A percentile compares a stretch with the other conserved stretches of the same genome.
Evolutionary conservation across 2,329 filamentous ascomycete genomes (phyloP).

Genomic region (Beauveria medogensis): DNA sequence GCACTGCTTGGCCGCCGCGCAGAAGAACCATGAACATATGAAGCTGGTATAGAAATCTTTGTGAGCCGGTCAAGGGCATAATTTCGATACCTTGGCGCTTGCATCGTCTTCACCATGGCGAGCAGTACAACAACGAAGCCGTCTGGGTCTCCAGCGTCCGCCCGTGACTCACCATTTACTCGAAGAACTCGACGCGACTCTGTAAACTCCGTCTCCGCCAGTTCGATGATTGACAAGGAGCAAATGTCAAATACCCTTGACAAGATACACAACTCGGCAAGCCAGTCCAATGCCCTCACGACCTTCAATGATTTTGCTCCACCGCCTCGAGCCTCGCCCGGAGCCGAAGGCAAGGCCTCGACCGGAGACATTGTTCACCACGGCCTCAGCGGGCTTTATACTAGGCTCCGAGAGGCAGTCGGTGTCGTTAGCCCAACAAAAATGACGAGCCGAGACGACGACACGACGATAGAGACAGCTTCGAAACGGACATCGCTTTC

Average conservation of each 20-base stretch:
- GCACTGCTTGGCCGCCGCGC: not conserved
- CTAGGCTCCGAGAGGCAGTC: slow-evolving; percentile 74
- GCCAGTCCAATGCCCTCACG: slow-evolving; percentile 73
- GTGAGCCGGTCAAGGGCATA: not conserved
- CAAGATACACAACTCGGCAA: slow-evolving; percentile 83
- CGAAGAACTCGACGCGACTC: slow-evolving; percentile 31
- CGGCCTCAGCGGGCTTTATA: slow-evolving; percentile 84
- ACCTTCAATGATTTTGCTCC: slow-evolving; percentile 91
- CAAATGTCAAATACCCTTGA: slow-evolving; percentile 71
- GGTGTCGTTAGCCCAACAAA: slow-evolving; percentile 50
- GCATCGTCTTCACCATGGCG: slow-evolving; percentile 18
- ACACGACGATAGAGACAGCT: slow-evolving; percentile 34
- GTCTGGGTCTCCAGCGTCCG: slow-evolving; percentile 21
- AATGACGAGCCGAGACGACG: slow-evolving; percentile 30
- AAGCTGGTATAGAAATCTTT: not conserved
- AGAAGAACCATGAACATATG: not conserved
- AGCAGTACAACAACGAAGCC: slow-evolving; percentile 24
- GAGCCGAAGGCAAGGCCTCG: slow-evolving; percentile 60
- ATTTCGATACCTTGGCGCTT: not conserved
- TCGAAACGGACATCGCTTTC: slow-evolving; percentile 36
- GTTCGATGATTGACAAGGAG: slow-evolving; percentile 51
- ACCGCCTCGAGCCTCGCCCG: slow-evolving; percentile 50
- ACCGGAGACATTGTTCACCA: slow-evolving; percentile 71
- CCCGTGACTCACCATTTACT: slow-evolving; percentile 22
- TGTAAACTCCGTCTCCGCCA: slow-evolving; percentile 33